Base-by-base conservation (phyloP, 495 filamentous ascomycete genomes). In the Sphaerosporella brunnea region DNA sequence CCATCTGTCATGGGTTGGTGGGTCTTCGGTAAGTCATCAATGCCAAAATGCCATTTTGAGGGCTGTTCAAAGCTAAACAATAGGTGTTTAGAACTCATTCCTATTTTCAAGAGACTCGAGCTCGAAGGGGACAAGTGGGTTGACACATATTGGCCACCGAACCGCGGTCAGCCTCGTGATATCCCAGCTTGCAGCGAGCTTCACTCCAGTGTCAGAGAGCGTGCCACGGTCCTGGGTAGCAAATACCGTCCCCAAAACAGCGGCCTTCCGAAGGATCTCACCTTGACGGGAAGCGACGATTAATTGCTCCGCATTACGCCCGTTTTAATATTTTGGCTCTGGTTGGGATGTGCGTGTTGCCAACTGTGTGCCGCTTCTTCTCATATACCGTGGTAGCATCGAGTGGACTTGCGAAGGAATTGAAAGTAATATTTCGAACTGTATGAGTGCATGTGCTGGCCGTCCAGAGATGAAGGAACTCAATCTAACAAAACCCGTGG, bases 21-120 rank as follows among this genome's bases (percentile, higher is more conserved):
- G 49, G 55, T 62, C 25, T 51, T 64, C 47, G 62, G 60, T 59
- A 47, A 50, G 54, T 28, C 36, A n/a, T n/a, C n/a, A n/a, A n/a
- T n/a, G n/a, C n/a, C n/a, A n/a, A n/a, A n/a, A n/a, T n/a, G n/a
- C n/a, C n/a, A n/a, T n/a, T n/a, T n/a, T n/a, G n/a, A n/a, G n/a
- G n/a, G n/a, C n/a, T n/a, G n/a, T n/a, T n/a, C n/a, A n/a, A n/a
- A n/a, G n/a, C n/a, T n/a, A n/a, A n/a, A n/a, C n/a, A n/a, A n/a
- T n/a, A n/a, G n/a, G n/a, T n/a, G n/a, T n/a, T 16, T 5, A 47
- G 65, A 67, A 53, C 44, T 54, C 41, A 45, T 66, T 8, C 65
- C 64, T 4, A 38, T 65, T n/a, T 59, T 64, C 25, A 63, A 58
- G 2, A 60, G 65, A 11, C 48, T 65, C 16, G 54, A 63, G 10